Percentiles rank a stretch among this genome's conserved stretches.
phyloP scores from a whole-genome alignment of 805 yeast species.

The Candida xyloterini region DNA sequence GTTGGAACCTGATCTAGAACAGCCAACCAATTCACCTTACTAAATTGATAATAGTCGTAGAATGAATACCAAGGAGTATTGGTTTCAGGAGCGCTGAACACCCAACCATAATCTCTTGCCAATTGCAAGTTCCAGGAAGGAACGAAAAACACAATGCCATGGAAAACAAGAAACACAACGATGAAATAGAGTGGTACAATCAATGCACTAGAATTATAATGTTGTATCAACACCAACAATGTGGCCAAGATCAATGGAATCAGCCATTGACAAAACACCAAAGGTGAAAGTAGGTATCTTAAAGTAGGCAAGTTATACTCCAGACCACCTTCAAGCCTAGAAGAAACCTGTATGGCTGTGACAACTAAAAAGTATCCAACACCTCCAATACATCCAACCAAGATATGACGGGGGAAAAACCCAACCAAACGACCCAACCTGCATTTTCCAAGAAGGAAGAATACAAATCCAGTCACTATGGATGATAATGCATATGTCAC shows the following conservation, averaged over 20 bases:
- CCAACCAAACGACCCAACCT: slow-evolving; percentile 84
- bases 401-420: slow-evolving; percentile 92
- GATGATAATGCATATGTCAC: slow-evolving; percentile 82
- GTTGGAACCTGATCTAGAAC: slow-evolving; percentile 75
- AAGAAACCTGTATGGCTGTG: slow-evolving; percentile 90
- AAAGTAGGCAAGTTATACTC: slow-evolving; percentile 61
- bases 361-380: slow-evolving; percentile 90
- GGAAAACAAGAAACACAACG: slow-evolving; percentile 64
- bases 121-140: slow-evolving; percentile 61
- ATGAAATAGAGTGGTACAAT: slow-evolving; percentile 82
- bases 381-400: slow-evolving; percentile 98
- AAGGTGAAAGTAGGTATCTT: slow-evolving; percentile 40
- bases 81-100: slow-evolving; percentile 63
- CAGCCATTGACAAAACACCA: slow-evolving; percentile 60
- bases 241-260: slow-evolving; percentile 66
- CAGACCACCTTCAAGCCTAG: slow-evolving; percentile 73
- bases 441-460: slow-evolving; percentile 72
- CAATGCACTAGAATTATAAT: slow-evolving; percentile 56
- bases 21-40: slow-evolving; percentile 70
- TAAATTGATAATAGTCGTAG: slow-evolving; percentile 68
- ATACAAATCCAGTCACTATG: slow-evolving; percentile 80
- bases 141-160: slow-evolving; percentile 57
- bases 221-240: slow-evolving; percentile 60
- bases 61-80: slow-evolving; percentile 89
- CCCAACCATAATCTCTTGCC: slow-evolving; percentile 80